A percentile compares a stretch with the other conserved stretches of the same genome.
Conservation (phyloP, 1,284 basidiomycete genomes). For the Malassezia sympodialis region DNA sequence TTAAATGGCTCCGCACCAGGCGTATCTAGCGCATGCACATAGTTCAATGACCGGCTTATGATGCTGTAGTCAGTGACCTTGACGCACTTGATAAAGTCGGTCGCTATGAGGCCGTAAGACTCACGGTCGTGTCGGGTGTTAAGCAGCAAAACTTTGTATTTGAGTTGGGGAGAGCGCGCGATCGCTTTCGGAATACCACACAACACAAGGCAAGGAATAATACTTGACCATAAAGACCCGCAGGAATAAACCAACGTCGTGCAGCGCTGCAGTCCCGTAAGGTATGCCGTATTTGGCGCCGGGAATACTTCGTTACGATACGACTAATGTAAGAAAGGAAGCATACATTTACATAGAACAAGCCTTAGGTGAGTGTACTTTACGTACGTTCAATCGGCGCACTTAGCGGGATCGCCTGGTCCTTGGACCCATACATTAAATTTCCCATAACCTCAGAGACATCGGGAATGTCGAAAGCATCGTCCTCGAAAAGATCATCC, state of each 20-base stretch:
- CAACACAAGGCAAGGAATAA: slow-evolving; percentile 80
- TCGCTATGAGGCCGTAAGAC: slow-evolving; percentile 70
- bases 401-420: slow-evolving; percentile 45
- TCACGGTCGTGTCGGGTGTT: slow-evolving; percentile 84
- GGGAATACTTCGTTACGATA: slow-evolving; percentile 65
- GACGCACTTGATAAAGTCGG: slow-evolving; percentile 67
- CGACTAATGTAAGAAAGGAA: slow-evolving; percentile 14
- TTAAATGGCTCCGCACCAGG: background rate
- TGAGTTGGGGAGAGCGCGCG: slow-evolving; percentile 61
- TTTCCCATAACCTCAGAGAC: slow-evolving; percentile 52
- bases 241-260: slow-evolving; percentile 74
- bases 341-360: slow-evolving; percentile 80
- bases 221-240: slow-evolving; percentile 77
- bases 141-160: slow-evolving; percentile 73
- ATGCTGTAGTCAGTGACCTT: slow-evolving; percentile 51
- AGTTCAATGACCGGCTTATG: slow-evolving; percentile 63
- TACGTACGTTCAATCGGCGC: slow-evolving; percentile 22
- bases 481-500: background rate
- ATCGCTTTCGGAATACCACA: slow-evolving; percentile 71
- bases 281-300: slow-evolving; percentile 69
- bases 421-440: slow-evolving; percentile 59
- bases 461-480: background rate
- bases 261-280: slow-evolving; percentile 59
- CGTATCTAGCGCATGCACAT: background rate
- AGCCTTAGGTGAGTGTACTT: slow-evolving; percentile 51